Percentiles rank a stretch among this genome's conserved stretches.
These are phyloP conservation scores for Peterozyma xylosa DNA, from an alignment of 805 yeast genomes.

Conservation along the genomic window DNA sequence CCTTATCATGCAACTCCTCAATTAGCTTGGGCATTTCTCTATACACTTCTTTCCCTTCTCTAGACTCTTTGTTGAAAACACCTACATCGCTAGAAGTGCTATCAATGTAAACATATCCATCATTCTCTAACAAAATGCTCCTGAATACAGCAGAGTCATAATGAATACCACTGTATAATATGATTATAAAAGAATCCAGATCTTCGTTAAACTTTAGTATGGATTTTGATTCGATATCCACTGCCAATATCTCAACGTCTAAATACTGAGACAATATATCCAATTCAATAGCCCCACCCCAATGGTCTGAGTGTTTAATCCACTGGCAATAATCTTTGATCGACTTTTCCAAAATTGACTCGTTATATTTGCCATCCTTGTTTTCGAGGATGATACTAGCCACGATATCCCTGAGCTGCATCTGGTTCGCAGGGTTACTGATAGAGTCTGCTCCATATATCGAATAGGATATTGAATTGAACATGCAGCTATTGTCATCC, in stretches of 20 bases:
- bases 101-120: too few relatives aligned
- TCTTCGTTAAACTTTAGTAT: constrained; percentile 44
- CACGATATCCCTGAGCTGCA: constrained; percentile 39
- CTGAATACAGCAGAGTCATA: constrained; percentile 55
- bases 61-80: constrained; percentile 29
- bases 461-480: constrained; percentile 56
- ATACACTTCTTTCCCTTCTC: constrained; percentile 24
- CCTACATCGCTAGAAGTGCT: constrained; percentile 18
- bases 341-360: constrained; percentile 49
- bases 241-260: constrained; percentile 43
- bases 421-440: constrained; percentile 16
- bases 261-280: constrained; percentile 50
- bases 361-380: constrained; percentile 36
- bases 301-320: constrained; percentile 51
- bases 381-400: constrained; percentile 34
- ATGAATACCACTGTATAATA: constrained; percentile 66
- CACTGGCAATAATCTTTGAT: constrained; percentile 45
- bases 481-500: constrained; percentile 75
- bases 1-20: constrained; percentile 34
- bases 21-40: constrained; percentile 33
- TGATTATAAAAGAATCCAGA: constrained; percentile 34
- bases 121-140: constrained; percentile 7
- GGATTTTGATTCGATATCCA: constrained; percentile 58
- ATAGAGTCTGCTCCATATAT: constrained; percentile 11
- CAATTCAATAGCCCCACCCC: constrained; percentile 85